phyloP scores from a whole-genome alignment of 345 rosid genomes.

The Arabidopsis arenosa region DNA sequence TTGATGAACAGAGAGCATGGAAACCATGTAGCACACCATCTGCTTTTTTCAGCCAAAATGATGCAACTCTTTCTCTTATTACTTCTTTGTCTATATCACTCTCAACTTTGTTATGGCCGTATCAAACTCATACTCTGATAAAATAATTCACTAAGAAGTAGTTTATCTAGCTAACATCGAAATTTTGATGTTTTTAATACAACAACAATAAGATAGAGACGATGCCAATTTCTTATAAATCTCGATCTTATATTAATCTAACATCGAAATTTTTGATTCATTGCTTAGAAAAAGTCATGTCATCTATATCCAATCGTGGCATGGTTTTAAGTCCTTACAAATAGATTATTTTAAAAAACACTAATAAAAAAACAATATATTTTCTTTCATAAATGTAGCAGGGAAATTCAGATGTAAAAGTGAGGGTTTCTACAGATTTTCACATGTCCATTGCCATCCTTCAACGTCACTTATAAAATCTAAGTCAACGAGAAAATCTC shows the following conservation, averaged over 20 bases:
- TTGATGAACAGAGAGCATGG: conserved; percentile 16
- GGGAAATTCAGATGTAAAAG: conserved; percentile 38
- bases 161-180: too few species aligned
- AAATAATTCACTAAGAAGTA: too few species aligned
- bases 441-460: conserved; percentile 47
- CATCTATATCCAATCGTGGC: too few species aligned
- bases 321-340: too few species aligned
- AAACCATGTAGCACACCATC: conserved; percentile 25
- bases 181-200: too few species aligned
- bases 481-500: conserved; percentile 46
- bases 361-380: not conserved
- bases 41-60: not conserved
- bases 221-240: too few species aligned
- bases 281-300: too few species aligned
- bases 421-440: conserved; percentile 39
- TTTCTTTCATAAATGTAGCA: conserved; percentile 38
- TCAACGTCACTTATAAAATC: conserved; percentile 42
- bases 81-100: not conserved
- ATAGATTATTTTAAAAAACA: not conserved
- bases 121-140: too few species aligned
- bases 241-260: too few species aligned
- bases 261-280: too few species aligned
- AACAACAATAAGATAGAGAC: too few species aligned
- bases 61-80: not conserved
- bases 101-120: too few species aligned